These are phyloP conservation scores for Puya raimondii DNA, from an alignment of 176 grass and related monocot genomes.

Conservation along the genomic window DNA sequence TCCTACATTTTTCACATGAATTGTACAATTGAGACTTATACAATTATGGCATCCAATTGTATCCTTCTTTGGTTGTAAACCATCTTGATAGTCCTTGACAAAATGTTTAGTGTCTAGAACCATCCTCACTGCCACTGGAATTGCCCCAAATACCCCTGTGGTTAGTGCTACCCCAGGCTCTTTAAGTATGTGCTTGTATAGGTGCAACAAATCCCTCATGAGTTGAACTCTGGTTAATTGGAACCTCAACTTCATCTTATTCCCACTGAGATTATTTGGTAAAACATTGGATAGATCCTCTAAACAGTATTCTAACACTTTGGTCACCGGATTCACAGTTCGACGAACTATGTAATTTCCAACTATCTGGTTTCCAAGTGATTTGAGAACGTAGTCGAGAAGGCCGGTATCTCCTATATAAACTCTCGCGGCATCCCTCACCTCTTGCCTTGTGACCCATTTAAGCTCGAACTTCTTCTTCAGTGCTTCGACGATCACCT, in stretches of 20 bases:
- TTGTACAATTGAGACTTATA: constrained; percentile 49
- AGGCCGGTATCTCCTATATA: constrained; percentile 88
- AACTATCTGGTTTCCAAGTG: constrained; percentile 77
- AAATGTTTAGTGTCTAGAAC: constrained; percentile 70
- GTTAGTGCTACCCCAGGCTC: constrained; percentile 33
- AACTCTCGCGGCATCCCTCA: constrained; percentile 70
- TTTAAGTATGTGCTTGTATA: constrained; percentile 52
- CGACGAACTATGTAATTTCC: constrained; percentile 79
- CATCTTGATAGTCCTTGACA: constrained; percentile 61
- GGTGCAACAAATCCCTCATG: constrained; percentile 45
- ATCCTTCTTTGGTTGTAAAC: constrained; percentile 7
- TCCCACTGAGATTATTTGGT: constrained; percentile 28
- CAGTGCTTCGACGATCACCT: constrained; percentile 78
- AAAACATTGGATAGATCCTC: constrained; percentile 74
- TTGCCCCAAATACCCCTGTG: constrained; percentile 32
- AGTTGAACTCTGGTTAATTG: constrained; percentile 65
- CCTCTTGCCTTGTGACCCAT: constrained; percentile 88
- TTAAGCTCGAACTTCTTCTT: constrained; percentile 38
- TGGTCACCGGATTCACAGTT: constrained; percentile 83
- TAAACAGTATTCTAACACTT: constrained; percentile 87
- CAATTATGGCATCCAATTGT: constrained; percentile 19
- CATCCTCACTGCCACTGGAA: constrained; percentile 46
- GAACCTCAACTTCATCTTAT: constrained; percentile 53
- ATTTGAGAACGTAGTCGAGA: constrained; percentile 88
- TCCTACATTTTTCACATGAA: constrained; percentile 30